These are phyloP conservation scores for Phialemonium atrogriseum DNA, from an alignment of 2,329 filamentous ascomycete species.

Conservation along the genomic window DNA sequence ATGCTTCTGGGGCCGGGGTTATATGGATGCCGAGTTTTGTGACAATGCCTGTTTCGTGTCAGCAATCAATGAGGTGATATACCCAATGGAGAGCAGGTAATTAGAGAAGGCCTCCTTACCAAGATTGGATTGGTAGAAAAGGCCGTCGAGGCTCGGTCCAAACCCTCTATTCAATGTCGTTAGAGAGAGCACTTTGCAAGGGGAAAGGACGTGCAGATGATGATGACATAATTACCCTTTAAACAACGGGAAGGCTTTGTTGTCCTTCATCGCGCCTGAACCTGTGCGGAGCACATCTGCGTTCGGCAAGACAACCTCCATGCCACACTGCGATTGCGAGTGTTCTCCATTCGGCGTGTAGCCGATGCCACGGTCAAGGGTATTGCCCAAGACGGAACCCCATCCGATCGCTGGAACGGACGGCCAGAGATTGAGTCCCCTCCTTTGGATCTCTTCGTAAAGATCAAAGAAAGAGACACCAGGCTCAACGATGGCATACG, in stretches of 20 bases:
- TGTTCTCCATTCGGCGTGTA: slow-evolving; percentile 28
- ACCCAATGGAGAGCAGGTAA: too few species aligned
- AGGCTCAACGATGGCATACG: slow-evolving; percentile 34
- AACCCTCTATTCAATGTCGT: not conserved
- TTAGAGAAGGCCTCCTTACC: slow-evolving; percentile 2
- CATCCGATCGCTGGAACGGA: slow-evolving; percentile 37
- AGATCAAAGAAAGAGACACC: slow-evolving; percentile 37
- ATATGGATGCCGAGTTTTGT: slow-evolving; percentile 7
- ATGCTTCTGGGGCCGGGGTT: slow-evolving; percentile 3
- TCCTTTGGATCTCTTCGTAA: slow-evolving; percentile 26
- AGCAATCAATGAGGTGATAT: not conserved
- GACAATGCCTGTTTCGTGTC: slow-evolving; percentile 2
- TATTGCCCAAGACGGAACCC: slow-evolving; percentile 32
- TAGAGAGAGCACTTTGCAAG: too few species aligned
- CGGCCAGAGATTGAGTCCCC: slow-evolving; percentile 32
- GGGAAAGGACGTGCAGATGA: too few species aligned
- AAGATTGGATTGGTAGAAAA: slow-evolving; percentile 9
- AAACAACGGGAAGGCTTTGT: not conserved
- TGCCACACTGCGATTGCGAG: slow-evolving; percentile 33
- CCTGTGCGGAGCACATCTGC: slow-evolving; percentile 35
- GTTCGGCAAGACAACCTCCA: slow-evolving; percentile 35
- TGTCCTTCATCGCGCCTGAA: slow-evolving; percentile 23
- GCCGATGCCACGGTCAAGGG: slow-evolving; percentile 35
- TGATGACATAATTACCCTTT: not conserved
- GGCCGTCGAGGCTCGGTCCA: slow-evolving; percentile 12